Conservation (phyloP, 768 basidiomycete species). For the Neoboletus magnificus region DNA sequence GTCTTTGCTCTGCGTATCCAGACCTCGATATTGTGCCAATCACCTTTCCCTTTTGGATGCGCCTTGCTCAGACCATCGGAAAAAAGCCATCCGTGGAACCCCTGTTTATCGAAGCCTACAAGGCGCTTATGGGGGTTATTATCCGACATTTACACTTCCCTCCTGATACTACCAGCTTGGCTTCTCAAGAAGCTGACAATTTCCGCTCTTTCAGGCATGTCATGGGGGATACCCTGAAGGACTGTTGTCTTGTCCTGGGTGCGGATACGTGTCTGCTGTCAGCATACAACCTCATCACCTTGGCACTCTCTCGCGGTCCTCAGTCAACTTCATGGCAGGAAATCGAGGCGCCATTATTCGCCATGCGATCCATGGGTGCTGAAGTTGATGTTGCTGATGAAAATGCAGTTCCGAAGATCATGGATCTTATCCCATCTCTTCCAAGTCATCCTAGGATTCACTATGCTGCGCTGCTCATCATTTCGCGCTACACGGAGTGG, state of each 20-base stretch:
- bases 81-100: conserved; percentile 70
- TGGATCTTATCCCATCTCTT: conserved; percentile 88
- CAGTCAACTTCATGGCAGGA: conserved; percentile 84
- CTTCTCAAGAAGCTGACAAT: conserved; percentile 85
- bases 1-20: conserved; percentile 85
- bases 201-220: conserved; percentile 95
- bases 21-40: conserved; percentile 97
- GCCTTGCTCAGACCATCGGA: conserved; percentile 84
- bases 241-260: conserved; percentile 93
- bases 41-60: conserved; percentile 99
- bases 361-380: conserved; percentile 97
- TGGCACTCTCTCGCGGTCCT: conserved; percentile 60
- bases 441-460: conserved; percentile 89
- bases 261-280: conserved; percentile 79
- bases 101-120: conserved; percentile 81
- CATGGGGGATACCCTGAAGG: conserved; percentile 99
- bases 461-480: conserved; percentile 92
- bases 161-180: conserved; percentile 56
- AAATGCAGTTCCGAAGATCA: conserved; percentile 88
- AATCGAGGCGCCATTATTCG: conserved; percentile 95
- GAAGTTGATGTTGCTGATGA: conserved; percentile 83
- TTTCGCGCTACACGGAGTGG: conserved; percentile 97
- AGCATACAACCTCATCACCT: conserved; percentile 76
- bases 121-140: conserved; percentile 77
- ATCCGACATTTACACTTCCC: conserved; percentile 93